A percentile compares a stretch with the other conserved stretches of the same genome.
These are phyloP conservation scores for Diospyros kaki DNA, from an alignment of 148 eudicot genomes.

Conservation along the genomic window DNA sequence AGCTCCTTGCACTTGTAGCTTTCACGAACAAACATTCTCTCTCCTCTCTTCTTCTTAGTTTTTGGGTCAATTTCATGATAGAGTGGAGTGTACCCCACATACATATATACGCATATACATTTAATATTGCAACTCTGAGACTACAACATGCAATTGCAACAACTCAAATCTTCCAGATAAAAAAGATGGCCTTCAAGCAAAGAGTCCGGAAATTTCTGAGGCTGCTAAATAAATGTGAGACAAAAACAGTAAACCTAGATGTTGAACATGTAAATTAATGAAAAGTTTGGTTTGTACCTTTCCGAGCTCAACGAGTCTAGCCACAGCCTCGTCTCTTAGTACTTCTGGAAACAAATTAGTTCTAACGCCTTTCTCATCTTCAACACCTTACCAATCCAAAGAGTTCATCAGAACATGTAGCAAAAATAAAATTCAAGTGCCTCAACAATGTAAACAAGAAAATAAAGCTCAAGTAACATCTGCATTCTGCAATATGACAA, in stretches of 20 bases:
- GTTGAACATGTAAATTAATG: background rate
- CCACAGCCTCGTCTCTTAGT: constrained; percentile 69
- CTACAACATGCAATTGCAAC: no score
- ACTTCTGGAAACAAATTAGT: constrained; percentile 40
- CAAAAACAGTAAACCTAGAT: background rate
- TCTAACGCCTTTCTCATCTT: constrained; percentile 31
- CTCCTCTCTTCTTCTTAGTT: background rate
- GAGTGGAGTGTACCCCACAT: background rate
- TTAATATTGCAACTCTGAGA: background rate
- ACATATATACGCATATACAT: background rate
- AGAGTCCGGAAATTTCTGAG: background rate
- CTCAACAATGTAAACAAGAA: background rate
- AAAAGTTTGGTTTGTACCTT: constrained; percentile 41
- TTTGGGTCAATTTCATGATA: background rate
- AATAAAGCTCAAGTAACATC: background rate
- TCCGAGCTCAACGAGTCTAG: constrained; percentile 68
- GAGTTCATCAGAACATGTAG: background rate
- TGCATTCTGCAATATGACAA: background rate
- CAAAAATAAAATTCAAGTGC: background rate
- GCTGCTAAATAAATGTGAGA: background rate
- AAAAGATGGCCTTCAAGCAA: background rate
- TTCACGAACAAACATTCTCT: background rate
- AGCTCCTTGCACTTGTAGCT: background rate
- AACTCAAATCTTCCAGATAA: no score
- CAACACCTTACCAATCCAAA: constrained; percentile 27